Base-by-base conservation (phyloP, 345 rosid species). In the Ricinus communis region DNA sequence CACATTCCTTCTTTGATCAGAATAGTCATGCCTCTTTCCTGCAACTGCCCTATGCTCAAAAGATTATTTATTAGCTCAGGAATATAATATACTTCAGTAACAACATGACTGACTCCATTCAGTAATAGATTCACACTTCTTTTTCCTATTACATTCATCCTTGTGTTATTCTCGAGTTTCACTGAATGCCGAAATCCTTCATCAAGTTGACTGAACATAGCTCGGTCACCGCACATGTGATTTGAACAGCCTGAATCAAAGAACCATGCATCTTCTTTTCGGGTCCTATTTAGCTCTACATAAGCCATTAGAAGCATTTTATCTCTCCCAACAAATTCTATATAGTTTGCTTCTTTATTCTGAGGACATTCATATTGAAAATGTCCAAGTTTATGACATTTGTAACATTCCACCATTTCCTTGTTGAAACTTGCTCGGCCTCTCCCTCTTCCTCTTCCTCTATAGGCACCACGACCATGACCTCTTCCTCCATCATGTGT, bases 241-340 rank as follows among this genome's bases (percentile, higher is more conserved):
- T 69, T 69, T 10, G 54, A 54, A 13, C 72, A 67, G 0, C 75
- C 62, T 14, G 41, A 51, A 13, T 63, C 52, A 10, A 72, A 19
- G 2, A 62, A 72, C 69, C 62, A 72, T 5, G 14, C 40, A 28
- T 62, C 63, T 5, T 24, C 15, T 10, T 25, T 71, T 0, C 8
- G 28, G 0, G 67, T 59, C 0, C 50, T 1, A 30, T 71, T 1
- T 8, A 3, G 0, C 9, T 53, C 62, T 8, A 53, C 43, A 54
- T 40, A 54, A 1, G 62, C 14, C 69, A 72, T 72, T 12, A 72
- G 8, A 3, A 64, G 62, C 47, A 62, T 7, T 18, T 64, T 69
- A 10, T 62, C 69, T 16, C 62, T 61, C 30, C 36, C 62, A 22
- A 18, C 31, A 3, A 50, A 33, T 3, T 60, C 31, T 5, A 21